Conservation (phyloP, 345 rosid genomes). For the Rhizophora apiculata region DNA sequence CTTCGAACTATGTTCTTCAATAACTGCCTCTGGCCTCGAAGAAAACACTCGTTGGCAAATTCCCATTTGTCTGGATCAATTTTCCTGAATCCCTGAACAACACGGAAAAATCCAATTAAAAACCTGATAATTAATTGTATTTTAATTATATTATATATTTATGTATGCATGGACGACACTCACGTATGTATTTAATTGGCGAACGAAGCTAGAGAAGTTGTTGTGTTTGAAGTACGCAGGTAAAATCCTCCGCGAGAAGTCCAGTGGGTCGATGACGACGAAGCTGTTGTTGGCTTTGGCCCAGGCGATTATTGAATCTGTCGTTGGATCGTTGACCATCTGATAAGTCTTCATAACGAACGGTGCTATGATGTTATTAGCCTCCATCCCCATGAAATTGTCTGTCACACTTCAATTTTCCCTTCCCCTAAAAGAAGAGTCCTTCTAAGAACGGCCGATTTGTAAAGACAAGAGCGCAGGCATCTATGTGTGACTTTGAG, state of each 20-base stretch:
- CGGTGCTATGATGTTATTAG: slow-evolving; percentile 30
- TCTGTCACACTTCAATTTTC: background rate
- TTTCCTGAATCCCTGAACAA: slow-evolving; percentile 24
- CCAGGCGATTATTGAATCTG: slow-evolving; percentile 23
- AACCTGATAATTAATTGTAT: background rate
- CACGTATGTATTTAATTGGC: slow-evolving; percentile 31
- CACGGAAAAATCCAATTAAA: background rate
- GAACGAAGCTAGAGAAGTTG: slow-evolving; percentile 34
- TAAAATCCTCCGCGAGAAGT: slow-evolving; percentile 23
- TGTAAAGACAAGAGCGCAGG: no score
- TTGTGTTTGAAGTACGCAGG: slow-evolving; percentile 32
- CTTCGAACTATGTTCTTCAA: slow-evolving; percentile 23
- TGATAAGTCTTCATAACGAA: slow-evolving; percentile 32
- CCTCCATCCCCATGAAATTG: slow-evolving; percentile 35
- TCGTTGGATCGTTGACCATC: slow-evolving; percentile 25
- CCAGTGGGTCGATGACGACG: slow-evolving; percentile 28
- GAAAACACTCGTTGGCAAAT: slow-evolving; percentile 31
- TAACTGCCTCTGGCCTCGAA: slow-evolving; percentile 26
- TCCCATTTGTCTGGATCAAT: slow-evolving; percentile 36
- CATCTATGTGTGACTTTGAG: no score
- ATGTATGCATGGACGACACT: background rate
- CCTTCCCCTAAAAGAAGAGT: background rate
- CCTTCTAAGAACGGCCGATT: no score
- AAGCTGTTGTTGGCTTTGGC: slow-evolving; percentile 27
- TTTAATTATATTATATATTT: background rate